Evolutionary conservation across 2,329 filamentous ascomycete species (phyloP).

Genomic region (Dactylonectria estremocensis): DNA sequence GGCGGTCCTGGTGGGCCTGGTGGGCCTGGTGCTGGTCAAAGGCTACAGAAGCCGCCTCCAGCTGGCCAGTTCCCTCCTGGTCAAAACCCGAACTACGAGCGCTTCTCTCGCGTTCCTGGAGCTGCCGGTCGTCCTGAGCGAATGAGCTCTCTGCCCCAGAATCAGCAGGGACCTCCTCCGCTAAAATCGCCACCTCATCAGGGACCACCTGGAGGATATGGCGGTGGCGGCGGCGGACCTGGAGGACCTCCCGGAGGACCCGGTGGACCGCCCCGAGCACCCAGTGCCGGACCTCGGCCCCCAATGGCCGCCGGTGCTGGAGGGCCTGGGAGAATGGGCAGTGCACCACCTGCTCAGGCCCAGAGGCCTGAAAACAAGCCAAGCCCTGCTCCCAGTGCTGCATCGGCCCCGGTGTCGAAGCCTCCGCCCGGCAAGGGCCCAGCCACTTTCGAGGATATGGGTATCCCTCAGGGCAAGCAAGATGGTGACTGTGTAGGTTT

Average conservation of each 20-base stretch:
- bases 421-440: conserved; percentile 76
- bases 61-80: conserved; percentile 42
- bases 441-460: conserved; percentile 98
- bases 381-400: conserved; percentile 50
- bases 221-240: conserved; percentile 8
- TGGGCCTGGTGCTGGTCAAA: conserved; percentile 51
- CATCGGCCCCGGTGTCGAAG: conserved; percentile 57
- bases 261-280: conserved; percentile 39
- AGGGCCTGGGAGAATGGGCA: conserved; percentile 53
- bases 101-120: conserved; percentile 52
- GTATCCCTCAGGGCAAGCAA: conserved; percentile 85
- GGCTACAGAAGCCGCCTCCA: conserved; percentile 47
- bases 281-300: conserved; percentile 42
- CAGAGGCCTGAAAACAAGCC: conserved; percentile 49
- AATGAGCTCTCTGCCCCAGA: conserved; percentile 50
- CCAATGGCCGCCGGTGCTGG: conserved; percentile 38
- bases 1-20: too few relatives aligned
- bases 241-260: conserved; percentile 14
- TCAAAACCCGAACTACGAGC: conserved; percentile 48
- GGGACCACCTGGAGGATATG: conserved; percentile 11
- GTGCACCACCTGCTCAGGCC: conserved; percentile 55
- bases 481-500: conserved; percentile 91
- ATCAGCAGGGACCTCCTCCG: conserved; percentile 24
- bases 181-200: conserved; percentile 25
- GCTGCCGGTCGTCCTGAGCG: conserved; percentile 52